Base-by-base conservation (phyloP, 768 basidiomycete genomes). In the Lactarius deliciosus region DNA sequence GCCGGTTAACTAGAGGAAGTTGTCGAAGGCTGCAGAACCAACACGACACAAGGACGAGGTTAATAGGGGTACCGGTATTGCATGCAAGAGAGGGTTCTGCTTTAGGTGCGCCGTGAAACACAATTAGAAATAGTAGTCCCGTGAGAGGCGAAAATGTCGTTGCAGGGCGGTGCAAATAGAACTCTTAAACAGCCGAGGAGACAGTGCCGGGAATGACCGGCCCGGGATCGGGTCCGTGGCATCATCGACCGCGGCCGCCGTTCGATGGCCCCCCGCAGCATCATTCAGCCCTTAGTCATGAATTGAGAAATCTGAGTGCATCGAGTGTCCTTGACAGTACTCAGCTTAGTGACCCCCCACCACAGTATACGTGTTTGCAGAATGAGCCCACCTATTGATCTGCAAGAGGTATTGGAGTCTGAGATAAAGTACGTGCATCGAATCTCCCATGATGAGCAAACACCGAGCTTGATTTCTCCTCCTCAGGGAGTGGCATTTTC, bases 401-500 rank as follows among this genome's bases (percentile, higher is more conserved):
- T 90, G 3, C 78, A 85, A 68, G 76, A 79, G 20, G 89, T 89
- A 15, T 72, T 89, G 0, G 82, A 84, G 6, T 74, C 78, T 4
- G 89, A 90, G 69, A 80, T 90, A 73, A 88, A 87, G 88, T 88
- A 66, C 25, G 78, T 4, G 18, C 34, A 7, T 45, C 54, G 30
- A 38, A 18, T 34, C n/a, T 22, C 47, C n/a, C 1, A 22, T 11
- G 22, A 30, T 20, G 54, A 32, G 32, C 18, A 32, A 11, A 7
- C 3, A 22, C 55, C 43, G 22, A 57, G 16, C 41, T 18, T 34
- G 28, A 41, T 11, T 56, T 28, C 32, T 38, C n/a, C 4, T 34
- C 41, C 43, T 10, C 71, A 89, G 89, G 74, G 89, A 91, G 74
- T 91, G 89, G 89, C 89, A 91, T 72, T 91, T 91, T 72, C 89